Percentiles rank a stretch among this genome's conserved stretches.
These are phyloP conservation scores for Priceomyces haplophilus DNA, from an alignment of 805 yeast genomes.

Conservation along the genomic window DNA sequence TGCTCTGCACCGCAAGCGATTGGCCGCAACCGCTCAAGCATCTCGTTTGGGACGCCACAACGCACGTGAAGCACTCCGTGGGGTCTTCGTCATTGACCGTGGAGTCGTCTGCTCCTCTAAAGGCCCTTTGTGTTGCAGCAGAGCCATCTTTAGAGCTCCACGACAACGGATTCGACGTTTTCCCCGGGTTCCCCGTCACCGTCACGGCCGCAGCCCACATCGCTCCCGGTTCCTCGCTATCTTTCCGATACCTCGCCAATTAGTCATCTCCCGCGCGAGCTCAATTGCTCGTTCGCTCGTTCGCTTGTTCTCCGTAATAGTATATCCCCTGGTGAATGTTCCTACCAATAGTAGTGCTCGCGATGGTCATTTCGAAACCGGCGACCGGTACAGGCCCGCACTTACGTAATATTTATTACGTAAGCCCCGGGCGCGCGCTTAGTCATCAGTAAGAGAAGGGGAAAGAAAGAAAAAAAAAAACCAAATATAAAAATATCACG, in stretches of 20 bases:
- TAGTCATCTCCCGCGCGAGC: not conserved
- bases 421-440: too few species aligned
- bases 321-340: not conserved
- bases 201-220: not conserved
- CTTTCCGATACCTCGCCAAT: not conserved
- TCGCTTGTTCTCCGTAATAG: not conserved
- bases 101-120: slow-evolving; percentile 36
- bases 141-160: slow-evolving; percentile 22
- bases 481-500: too few species aligned
- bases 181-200: slow-evolving; percentile 30
- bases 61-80: not conserved
- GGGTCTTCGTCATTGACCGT: slow-evolving; percentile 8
- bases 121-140: slow-evolving; percentile 37
- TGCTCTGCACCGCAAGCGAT: slow-evolving; percentile 34
- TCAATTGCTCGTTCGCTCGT: too few species aligned
- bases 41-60: slow-evolving; percentile 12
- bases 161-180: slow-evolving; percentile 50
- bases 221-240: not conserved
- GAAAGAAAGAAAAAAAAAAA: slow-evolving; percentile 2
- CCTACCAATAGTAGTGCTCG: slow-evolving; percentile 1
- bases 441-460: not conserved
- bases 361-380: slow-evolving; percentile 2
- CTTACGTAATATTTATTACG: not conserved
- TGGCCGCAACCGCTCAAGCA: slow-evolving; percentile 53
- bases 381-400: slow-evolving; percentile 3